Conservation (phyloP, 495 filamentous ascomycete genomes). For the Podospora fimiseda region DNA sequence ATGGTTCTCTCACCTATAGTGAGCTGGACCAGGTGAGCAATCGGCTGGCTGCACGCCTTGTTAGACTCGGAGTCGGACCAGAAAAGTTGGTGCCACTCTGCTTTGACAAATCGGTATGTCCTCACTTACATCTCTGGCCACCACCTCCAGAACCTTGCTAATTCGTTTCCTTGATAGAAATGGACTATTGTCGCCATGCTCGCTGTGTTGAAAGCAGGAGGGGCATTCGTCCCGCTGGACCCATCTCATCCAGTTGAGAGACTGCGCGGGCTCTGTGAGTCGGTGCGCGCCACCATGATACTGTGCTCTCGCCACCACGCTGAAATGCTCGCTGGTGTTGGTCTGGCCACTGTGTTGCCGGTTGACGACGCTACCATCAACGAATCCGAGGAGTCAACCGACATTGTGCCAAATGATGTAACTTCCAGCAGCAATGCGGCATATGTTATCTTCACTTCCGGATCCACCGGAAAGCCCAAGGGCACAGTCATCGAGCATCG, state of each 20-base stretch:
- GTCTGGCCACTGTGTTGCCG: conserved; percentile 6
- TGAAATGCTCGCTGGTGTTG: conserved; percentile 1
- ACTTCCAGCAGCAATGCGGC: conserved; percentile 10
- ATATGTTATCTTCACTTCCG: conserved; percentile 57
- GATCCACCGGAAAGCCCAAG: conserved; percentile 52
- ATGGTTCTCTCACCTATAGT: conserved; percentile 46
- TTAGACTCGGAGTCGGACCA: conserved; percentile 40
- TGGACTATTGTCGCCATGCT: conserved; percentile 50
- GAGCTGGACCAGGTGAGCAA: conserved; percentile 42
- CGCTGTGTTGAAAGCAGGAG: conserved; percentile 46
- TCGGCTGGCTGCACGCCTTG: conserved; percentile 39
- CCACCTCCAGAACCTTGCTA: neutral
- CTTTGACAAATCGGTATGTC: conserved; percentile 47
- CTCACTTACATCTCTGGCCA: neutral
- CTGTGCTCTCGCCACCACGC: conserved; percentile 16
- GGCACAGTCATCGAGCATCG: conserved; percentile 38
- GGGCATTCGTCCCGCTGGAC: conserved; percentile 53
- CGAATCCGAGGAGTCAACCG: neutral
- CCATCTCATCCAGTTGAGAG: conserved; percentile 46
- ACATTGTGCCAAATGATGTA: neutral
- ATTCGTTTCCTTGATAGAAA: conserved; percentile 8
- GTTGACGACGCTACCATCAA: conserved; percentile 9
- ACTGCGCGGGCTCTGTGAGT: conserved; percentile 38
- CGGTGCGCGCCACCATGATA: conserved; percentile 34
- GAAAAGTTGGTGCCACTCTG: conserved; percentile 51